These are phyloP conservation scores for Dactylellina haptotyla DNA, from an alignment of 2,329 filamentous ascomycete species.

Conservation along the genomic window DNA sequence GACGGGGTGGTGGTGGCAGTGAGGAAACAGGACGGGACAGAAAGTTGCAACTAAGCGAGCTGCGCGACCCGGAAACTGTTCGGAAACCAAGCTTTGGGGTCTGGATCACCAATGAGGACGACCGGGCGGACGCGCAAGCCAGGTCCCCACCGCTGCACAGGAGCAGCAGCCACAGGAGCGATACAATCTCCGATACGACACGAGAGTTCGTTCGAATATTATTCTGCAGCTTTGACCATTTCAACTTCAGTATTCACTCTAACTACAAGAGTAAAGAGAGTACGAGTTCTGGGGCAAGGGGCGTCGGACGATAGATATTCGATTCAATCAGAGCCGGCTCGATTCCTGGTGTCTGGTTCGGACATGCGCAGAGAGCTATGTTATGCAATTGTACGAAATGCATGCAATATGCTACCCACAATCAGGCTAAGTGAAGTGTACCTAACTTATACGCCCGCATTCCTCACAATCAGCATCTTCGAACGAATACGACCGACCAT, in stretches of 20 bases:
- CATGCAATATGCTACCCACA: neutral
- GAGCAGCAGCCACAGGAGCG: neutral
- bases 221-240: too few species aligned
- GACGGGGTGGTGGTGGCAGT: neutral
- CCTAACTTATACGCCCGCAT: neutral
- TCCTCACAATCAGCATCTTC: neutral
- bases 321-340: too few species aligned
- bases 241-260: too few species aligned
- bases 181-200: neutral
- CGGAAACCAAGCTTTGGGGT: too few species aligned
- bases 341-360: too few species aligned
- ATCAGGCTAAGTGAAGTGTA: constrained; percentile 9
- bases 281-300: neutral
- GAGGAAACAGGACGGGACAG: neutral
- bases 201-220: too few species aligned
- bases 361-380: too few species aligned
- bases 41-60: constrained; percentile 15
- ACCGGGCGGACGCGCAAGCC: constrained; percentile 11
- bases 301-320: too few species aligned
- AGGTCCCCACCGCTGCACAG: neutral
- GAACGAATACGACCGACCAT: neutral
- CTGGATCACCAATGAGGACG: too few species aligned
- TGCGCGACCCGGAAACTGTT: too few species aligned
- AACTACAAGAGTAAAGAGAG: too few species aligned
- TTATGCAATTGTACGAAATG: too few species aligned